A percentile compares a stretch with the other conserved stretches of the same genome.
Conservation (phyloP, 1,139 yeast species). For the Kodamaea arcana region DNA sequence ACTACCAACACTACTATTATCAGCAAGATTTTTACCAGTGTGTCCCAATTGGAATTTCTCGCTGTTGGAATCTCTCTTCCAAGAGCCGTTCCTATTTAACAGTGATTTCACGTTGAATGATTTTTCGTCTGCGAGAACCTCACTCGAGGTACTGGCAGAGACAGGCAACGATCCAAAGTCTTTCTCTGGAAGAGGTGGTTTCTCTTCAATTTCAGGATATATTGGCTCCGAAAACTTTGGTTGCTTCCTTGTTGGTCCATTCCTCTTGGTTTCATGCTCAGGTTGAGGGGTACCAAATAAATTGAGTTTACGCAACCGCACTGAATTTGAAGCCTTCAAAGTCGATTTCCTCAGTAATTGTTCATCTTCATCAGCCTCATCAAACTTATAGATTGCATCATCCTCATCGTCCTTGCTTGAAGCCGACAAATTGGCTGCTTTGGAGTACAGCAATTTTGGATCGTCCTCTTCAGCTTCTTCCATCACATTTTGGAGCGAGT, state of each 20-base stretch:
- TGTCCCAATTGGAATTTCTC: conserved; percentile 14
- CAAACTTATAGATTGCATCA: conserved; percentile 28
- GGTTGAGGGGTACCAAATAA: conserved; percentile 10
- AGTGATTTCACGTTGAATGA: conserved; percentile 3
- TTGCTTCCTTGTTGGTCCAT: not conserved
- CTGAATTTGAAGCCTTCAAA: conserved; percentile 37
- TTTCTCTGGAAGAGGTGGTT: not conserved
- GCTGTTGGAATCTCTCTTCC: conserved; percentile 8
- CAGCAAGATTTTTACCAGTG: conserved; percentile 9
- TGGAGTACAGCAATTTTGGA: not conserved
- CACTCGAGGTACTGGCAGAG: too few species aligned
- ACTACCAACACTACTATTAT: conserved; percentile 5
- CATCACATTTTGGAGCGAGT: conserved; percentile 37
- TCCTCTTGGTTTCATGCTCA: not conserved
- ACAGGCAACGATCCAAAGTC: too few species aligned
- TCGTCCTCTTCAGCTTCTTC: conserved; percentile 39
- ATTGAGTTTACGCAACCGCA: conserved; percentile 42
- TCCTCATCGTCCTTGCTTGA: conserved; percentile 14
- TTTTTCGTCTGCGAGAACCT: too few species aligned
- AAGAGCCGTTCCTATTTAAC: conserved; percentile 9
- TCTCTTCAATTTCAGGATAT: not conserved
- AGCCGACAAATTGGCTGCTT: conserved; percentile 1
- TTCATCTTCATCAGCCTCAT: conserved; percentile 19
- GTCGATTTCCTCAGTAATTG: conserved; percentile 39
- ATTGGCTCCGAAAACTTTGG: conserved; percentile 1